These are phyloP conservation scores for Colletotrichum karsti DNA, from an alignment of 2,329 filamentous ascomycete genomes.

Conservation along the genomic window DNA sequence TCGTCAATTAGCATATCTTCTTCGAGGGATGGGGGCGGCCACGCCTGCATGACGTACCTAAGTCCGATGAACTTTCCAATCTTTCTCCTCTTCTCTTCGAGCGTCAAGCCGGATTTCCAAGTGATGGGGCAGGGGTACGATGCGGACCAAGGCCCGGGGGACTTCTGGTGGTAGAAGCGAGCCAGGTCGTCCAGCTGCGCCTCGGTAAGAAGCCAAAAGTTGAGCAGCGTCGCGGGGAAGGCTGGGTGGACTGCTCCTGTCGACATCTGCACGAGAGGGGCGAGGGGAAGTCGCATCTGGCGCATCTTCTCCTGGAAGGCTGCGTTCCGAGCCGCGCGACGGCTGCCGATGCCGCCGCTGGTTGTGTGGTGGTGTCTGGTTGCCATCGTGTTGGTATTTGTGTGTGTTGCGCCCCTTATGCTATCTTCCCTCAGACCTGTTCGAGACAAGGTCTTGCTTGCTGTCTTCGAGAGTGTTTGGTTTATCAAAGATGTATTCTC, in stretches of 20 bases:
- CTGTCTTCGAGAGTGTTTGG: too few species aligned
- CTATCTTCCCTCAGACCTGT: background rate
- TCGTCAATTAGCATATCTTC: background rate
- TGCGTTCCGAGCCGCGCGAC: conserved; percentile 53
- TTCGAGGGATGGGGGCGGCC: background rate
- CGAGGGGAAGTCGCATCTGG: conserved; percentile 72
- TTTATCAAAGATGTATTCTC: background rate
- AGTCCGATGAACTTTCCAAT: conserved; percentile 80
- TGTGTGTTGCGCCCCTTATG: background rate
- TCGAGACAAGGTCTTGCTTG: background rate
- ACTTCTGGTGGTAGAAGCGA: conserved; percentile 77
- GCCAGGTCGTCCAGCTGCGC: conserved; percentile 75
- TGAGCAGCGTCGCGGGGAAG: conserved; percentile 73
- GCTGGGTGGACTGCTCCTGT: conserved; percentile 69
- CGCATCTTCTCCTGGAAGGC: conserved; percentile 68
- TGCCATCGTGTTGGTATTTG: conserved; percentile 11
- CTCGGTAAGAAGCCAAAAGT: conserved; percentile 79
- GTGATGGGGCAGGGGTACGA: conserved; percentile 75
- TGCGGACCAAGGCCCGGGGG: conserved; percentile 59
- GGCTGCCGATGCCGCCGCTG: conserved; percentile 39
- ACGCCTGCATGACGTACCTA: conserved; percentile 62
- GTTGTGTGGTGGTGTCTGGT: conserved; percentile 24
- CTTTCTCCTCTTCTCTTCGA: conserved; percentile 76
- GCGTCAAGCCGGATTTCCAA: conserved; percentile 62
- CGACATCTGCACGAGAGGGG: conserved; percentile 71